Base-by-base conservation (phyloP, 2,329 filamentous ascomycete species). In the Diaporthe humulicola region DNA sequence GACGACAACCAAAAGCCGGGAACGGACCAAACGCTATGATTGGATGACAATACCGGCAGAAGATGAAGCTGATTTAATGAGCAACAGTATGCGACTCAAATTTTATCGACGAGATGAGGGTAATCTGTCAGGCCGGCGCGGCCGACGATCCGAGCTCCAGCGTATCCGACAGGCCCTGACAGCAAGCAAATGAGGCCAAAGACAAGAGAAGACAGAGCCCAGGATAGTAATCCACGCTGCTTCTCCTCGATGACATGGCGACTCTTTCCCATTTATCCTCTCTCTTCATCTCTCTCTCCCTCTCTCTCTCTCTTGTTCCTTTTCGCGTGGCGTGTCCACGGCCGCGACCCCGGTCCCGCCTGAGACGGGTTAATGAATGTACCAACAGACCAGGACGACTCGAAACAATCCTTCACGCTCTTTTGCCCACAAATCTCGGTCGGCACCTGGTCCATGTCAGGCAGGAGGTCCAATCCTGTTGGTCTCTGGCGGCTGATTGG, bases 361-460 rank as follows among this genome's bases (percentile, higher is more conserved):
- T 38, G 22, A 12, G n/a, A 38, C 64, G 15, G 30, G 9, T 66
- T 50, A 15, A 36, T 15, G 45, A 67, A 12, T 4, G 19, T 33
- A 28, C 60, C 42, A 52, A 38, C 64, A 40, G n/a, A 28, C 19
- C 30, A 67, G 14, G 10, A 52, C 60, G 30, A 52, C 45, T 38
- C 64, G 64, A 54, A 33, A 54, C 45, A 22, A 69, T 54, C 64
- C 64, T 54, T 40, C 64, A 40, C 64, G 64, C 64, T 40, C 61
- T 25, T 17, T 19, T 2, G n/a, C 19, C 5, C 64, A 38, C 30
- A 25, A 22, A 28, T 25, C 22, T 40, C 45, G 45, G 30, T n/a
- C 45, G 36, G 2, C n/a, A 25, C 33, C 22, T 28, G 22, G 12
- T 67, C 45, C 45, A 19, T 67, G 14, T 22, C 2, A 33, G 48